These are phyloP conservation scores for Ulota crispa DNA, from an alignment of 225 moss, liverwort and hornwort species.

Conservation along the genomic window DNA sequence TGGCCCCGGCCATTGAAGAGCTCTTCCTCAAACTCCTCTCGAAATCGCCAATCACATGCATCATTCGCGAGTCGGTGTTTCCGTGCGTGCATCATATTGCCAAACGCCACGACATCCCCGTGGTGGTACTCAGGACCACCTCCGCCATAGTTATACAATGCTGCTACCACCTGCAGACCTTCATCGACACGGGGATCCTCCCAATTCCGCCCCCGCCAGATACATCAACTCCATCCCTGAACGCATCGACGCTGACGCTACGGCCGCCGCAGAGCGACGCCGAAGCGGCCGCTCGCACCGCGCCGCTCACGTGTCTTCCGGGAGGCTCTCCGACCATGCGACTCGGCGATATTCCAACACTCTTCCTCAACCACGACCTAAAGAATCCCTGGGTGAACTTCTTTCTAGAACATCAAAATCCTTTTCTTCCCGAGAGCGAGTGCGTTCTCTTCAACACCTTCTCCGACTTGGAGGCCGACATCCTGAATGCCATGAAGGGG, in stretches of 20 bases:
- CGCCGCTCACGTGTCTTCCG: slow-evolving; percentile 10
- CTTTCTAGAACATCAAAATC: neutral
- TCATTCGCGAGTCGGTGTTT: slow-evolving; percentile 11
- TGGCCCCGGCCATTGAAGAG: slow-evolving; percentile 9
- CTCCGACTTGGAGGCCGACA: slow-evolving; percentile 25
- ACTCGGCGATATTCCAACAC: slow-evolving; percentile 29
- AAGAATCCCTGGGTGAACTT: neutral
- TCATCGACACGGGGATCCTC: slow-evolving; percentile 16
- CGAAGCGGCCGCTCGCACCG: slow-evolving; percentile 3
- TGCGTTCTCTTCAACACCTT: slow-evolving; percentile 28
- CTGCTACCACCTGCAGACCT: neutral
- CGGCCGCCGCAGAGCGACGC: slow-evolving; percentile 11
- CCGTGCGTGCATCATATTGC: neutral
- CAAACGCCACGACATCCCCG: slow-evolving; percentile 8
- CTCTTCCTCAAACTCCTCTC: too few relatives aligned
- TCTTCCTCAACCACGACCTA: slow-evolving; percentile 6
- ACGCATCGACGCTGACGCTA: neutral
- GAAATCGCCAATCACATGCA: slow-evolving; percentile 9
- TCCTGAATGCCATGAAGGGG: neutral
- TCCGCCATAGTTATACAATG: too few relatives aligned
- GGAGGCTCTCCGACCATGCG: slow-evolving; percentile 29
- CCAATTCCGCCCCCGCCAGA: slow-evolving; percentile 18
- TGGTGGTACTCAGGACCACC: neutral
- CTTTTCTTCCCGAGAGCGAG: neutral
- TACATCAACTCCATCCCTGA: neutral